Evolutionary conservation across 805 yeast genomes (phyloP).

Genomic region (Nakazawaea anatomiae): DNA sequence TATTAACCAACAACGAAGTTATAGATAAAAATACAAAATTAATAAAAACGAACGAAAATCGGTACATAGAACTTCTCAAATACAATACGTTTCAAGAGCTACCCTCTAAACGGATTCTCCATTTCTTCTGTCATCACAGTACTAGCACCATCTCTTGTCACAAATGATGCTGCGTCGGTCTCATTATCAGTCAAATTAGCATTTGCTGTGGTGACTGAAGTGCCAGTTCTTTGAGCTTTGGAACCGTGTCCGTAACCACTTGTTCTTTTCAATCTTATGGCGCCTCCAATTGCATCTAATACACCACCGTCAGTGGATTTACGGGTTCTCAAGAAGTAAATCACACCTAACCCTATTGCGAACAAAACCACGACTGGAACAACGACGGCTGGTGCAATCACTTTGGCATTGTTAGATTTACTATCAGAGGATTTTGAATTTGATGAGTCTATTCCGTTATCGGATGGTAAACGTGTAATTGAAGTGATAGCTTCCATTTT

Average conservation of each 20-base stretch:
- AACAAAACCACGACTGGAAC: conserved; percentile 32
- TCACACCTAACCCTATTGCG: conserved; percentile 22
- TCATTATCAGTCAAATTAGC: conserved; percentile 3
- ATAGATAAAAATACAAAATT: too few relatives aligned
- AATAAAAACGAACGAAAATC: not conserved
- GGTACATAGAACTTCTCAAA: not conserved
- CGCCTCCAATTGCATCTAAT: not conserved
- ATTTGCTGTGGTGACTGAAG: not conserved
- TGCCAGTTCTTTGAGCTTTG: conserved; percentile 7
- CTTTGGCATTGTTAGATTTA: conserved; percentile 16
- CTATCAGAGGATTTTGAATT: conserved; percentile 10
- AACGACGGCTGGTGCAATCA: conserved; percentile 36
- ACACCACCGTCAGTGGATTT: not conserved
- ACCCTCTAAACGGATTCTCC: conserved; percentile 6
- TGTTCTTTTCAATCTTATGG: conserved; percentile 6
- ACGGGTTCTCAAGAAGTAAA: conserved; percentile 23
- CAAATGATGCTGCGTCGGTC: not conserved
- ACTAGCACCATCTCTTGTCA: not conserved
- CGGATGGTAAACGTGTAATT: conserved; percentile 34
- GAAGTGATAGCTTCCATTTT: conserved; percentile 22
- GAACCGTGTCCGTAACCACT: conserved; percentile 7
- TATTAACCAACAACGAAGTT: too few relatives aligned
- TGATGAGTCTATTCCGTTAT: conserved; percentile 23
- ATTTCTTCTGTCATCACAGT: not conserved
- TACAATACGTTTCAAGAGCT: not conserved